These are phyloP conservation scores for Salix suchowensis DNA, from an alignment of 345 rosid species.

Conservation along the genomic window DNA sequence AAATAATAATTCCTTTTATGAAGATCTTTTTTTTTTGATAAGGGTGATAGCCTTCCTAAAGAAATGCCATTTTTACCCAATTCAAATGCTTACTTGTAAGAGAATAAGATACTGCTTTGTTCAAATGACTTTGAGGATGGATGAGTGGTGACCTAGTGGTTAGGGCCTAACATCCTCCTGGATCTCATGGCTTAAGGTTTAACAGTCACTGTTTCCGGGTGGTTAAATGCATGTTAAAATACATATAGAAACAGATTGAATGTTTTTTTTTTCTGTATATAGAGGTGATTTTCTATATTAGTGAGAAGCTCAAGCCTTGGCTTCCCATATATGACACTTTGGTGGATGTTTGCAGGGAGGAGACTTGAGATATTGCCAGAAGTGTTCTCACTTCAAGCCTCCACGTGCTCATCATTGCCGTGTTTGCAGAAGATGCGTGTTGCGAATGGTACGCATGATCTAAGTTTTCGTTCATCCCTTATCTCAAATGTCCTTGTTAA, in stretches of 20 bases:
- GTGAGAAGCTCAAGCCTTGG: not conserved
- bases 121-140: not conserved
- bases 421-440: conserved; percentile 84
- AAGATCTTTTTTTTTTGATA: not conserved
- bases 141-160: not conserved
- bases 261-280: not conserved
- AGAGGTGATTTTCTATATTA: not conserved
- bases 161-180: not conserved
- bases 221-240: not conserved
- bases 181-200: not conserved
- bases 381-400: conserved; percentile 80
- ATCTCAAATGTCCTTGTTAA: conserved; percentile 19
- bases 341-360: conserved; percentile 66
- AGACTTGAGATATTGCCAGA: conserved; percentile 86
- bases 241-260: not conserved
- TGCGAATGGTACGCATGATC: conserved; percentile 66
- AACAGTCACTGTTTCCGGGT: not conserved
- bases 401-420: conserved; percentile 97
- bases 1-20: not conserved
- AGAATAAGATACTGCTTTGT: not conserved
- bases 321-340: not conserved
- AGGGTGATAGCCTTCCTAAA: not conserved
- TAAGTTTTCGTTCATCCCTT: conserved; percentile 13
- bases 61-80: not conserved
- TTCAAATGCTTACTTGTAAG: not conserved